Percentiles rank a stretch among this genome's conserved stretches.
phyloP scores from a whole-genome alignment of 2,329 filamentous ascomycete genomes.

The Neocucurbitaria cava region DNA sequence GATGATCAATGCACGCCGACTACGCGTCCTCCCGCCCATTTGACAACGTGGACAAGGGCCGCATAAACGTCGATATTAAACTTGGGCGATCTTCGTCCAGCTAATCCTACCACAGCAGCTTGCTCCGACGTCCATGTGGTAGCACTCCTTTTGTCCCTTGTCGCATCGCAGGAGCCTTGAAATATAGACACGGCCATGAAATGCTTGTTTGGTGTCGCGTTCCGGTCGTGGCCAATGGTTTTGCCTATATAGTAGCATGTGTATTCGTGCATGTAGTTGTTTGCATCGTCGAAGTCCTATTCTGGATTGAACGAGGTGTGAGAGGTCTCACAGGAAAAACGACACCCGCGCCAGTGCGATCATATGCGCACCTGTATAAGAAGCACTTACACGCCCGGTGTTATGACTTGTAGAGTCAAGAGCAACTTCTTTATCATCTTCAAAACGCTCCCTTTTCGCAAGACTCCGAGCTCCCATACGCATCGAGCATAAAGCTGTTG shows the following conservation, averaged over 20 bases:
- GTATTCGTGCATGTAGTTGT: constrained; percentile 6
- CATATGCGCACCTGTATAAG: constrained; percentile 3
- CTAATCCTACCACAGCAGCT: constrained; percentile 3
- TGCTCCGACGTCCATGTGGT: constrained; percentile 12
- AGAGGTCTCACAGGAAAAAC: neutral
- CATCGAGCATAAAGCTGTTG: too few relatives aligned
- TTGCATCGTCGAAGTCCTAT: constrained; percentile 7
- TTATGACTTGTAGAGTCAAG: neutral
- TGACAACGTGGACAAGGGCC: neutral
- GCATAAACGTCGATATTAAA: constrained; percentile 4
- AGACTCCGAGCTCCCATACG: neutral
- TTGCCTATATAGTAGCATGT: constrained; percentile 6
- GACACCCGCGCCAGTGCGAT: neutral
- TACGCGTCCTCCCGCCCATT: constrained; percentile 7
- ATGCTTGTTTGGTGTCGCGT: neutral
- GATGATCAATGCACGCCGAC: constrained; percentile 11
- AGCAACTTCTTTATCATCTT: neutral
- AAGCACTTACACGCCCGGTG: neutral
- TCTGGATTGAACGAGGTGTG: neutral
- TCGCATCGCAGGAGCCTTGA: constrained; percentile 6
- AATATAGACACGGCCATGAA: neutral
- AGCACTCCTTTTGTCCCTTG: constrained; percentile 1
- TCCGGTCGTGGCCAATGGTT: constrained; percentile 10
- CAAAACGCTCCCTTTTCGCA: neutral
- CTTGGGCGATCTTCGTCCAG: constrained; percentile 7